Conservation (phyloP, 345 rosid genomes). For the Eucalyptus melliodora region DNA sequence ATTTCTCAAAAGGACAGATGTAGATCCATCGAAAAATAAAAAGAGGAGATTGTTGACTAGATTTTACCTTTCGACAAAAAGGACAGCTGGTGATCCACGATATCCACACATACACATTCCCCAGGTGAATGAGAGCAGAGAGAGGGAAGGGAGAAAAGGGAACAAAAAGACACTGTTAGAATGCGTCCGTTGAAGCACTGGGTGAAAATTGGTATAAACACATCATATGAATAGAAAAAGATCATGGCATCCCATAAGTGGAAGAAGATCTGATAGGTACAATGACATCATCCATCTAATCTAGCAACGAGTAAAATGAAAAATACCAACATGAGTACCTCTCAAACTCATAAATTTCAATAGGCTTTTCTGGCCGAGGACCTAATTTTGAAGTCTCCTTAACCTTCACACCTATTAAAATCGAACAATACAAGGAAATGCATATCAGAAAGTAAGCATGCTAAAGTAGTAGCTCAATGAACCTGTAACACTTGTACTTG, state of each 20-base stretch:
- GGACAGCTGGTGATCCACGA: conserved; percentile 59
- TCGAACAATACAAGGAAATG: not conserved
- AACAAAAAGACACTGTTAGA: not conserved
- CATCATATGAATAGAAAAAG: not conserved
- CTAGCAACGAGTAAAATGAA: not conserved
- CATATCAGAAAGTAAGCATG: not conserved
- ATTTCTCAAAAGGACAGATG: not conserved
- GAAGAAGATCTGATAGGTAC: not conserved
- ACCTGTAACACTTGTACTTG: not conserved
- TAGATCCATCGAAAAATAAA: not conserved
- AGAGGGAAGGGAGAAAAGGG: not conserved
- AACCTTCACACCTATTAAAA: conserved; percentile 43
- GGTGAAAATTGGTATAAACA: not conserved
- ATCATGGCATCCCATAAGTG: not conserved
- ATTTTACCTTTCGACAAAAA: conserved; percentile 88
- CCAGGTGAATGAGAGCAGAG: not conserved
- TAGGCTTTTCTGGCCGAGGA: conserved; percentile 86
- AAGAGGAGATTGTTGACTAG: not conserved
- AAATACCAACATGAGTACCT: conserved; percentile 23
- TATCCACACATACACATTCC: not conserved
- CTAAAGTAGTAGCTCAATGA: not conserved
- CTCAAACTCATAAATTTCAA: conserved; percentile 92
- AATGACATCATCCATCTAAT: not conserved
- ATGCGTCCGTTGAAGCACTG: not conserved
- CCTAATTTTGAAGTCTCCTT: conserved; percentile 78